Conservation (phyloP, 345 rosid species). For the Lepidium africanum region DNA sequence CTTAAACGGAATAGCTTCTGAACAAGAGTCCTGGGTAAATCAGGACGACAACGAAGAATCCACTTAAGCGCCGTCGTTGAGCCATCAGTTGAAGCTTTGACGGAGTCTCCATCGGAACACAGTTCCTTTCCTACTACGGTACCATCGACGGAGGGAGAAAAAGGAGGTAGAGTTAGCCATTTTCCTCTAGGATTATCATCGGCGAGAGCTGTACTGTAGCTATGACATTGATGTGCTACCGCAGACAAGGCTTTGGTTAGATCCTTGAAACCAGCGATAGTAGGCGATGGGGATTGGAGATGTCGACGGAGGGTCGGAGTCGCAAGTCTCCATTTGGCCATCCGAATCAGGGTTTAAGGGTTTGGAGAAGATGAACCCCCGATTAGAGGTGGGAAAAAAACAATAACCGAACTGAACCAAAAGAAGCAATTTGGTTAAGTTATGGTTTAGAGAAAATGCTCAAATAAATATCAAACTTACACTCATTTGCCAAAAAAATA, state of each 20-base stretch:
- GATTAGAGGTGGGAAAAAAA: too few relatives aligned
- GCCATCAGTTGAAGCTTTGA: conserved; percentile 5
- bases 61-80: conserved; percentile 71
- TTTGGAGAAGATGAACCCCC: too few relatives aligned
- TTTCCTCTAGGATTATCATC: conserved; percentile 28
- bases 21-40: conserved; percentile 70
- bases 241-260: not conserved
- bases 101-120: not conserved
- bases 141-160: conserved; percentile 36
- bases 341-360: conserved; percentile 16
- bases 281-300: conserved; percentile 14
- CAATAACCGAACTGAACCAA: too few relatives aligned
- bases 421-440: too few relatives aligned
- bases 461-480: too few relatives aligned
- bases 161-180: conserved; percentile 73
- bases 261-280: not conserved
- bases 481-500: too few relatives aligned
- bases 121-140: conserved; percentile 44
- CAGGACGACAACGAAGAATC: conserved; percentile 79
- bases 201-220: conserved; percentile 15
- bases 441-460: too few relatives aligned
- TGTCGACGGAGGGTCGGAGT: conserved; percentile 33
- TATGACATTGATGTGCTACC: conserved; percentile 3
- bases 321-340: conserved; percentile 26
- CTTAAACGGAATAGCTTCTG: conserved; percentile 85